Evolutionary conservation across 805 yeast genomes (phyloP), one percentile per base, ranked within the genome.

Genomic region (Metschnikowia matae): DNA sequence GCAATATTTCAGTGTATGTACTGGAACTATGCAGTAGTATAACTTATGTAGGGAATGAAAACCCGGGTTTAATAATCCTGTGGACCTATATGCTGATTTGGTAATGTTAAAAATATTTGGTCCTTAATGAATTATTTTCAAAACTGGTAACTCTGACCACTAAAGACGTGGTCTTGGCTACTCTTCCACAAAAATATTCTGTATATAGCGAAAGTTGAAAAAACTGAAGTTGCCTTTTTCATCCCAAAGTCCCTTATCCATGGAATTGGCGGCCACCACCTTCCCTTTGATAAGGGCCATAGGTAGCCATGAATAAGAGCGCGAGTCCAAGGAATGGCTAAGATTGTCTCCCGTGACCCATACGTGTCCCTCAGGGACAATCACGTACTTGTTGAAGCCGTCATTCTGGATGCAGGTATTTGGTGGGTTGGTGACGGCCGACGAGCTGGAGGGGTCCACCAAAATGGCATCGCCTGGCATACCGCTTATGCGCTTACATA

Each of bases 341-440:
- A 92, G 68, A 62, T 94, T 94, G 62, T 94, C 99, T 1, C 99
- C 99, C 0, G 97, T 89, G 3, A 91, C 85, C 98, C 98, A 94
- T 44, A 89, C 87, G 67, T 94, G 99, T 2, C 99, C 99, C 57
- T 84, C 81, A 1, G 99, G 99, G 0, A 94, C 91, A 49, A 72
- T 75, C 7, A 92, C 83, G 65, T 74, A 89, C 50, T 80, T 78
- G 61, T 80, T 74, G 55, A 63, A 74, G 7, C 76, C 78, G 53
- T 74, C 78, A 48, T 73, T 64, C 29, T 54, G 58, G 1, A 61
- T 52, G 6, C 58, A 54, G 44, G 66, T 65, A 2, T 57, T 38
- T 2, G 67, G 59, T 6, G 63, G 55, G 50, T 70, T 66, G 6
- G 77, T 69, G 32, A 80, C 57, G 37, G 65, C 61, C 6, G 82